Percentiles rank a stretch among this genome's conserved stretches.
Conservation (phyloP, 2,329 filamentous ascomycete genomes). For the Pseudogymnoascus sp. region DNA sequence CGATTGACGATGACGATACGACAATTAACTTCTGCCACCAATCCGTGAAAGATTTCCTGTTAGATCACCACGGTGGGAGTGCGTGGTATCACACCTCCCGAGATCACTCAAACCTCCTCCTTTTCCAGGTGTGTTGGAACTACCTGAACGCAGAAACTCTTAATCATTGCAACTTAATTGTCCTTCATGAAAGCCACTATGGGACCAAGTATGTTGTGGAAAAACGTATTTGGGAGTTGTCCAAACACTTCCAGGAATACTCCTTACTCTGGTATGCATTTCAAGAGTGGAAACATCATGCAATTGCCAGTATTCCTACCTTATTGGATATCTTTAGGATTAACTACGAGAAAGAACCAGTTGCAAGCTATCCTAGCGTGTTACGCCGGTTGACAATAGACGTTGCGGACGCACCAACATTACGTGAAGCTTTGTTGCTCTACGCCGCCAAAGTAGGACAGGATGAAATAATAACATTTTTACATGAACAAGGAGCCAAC, state of each 20-base stretch:
- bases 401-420: neutral
- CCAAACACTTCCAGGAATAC: neutral
- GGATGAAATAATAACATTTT: neutral
- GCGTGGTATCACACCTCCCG: neutral
- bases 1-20: rapidly evolving
- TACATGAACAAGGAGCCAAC: neutral
- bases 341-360: neutral
- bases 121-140: neutral
- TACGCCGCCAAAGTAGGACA: neutral
- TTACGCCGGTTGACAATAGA: neutral
- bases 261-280: neutral
- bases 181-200: no score
- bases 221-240: no score
- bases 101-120: neutral
- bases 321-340: neutral
- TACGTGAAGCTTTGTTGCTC: neutral
- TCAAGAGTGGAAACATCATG: neutral
- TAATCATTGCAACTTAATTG: no score
- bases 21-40: neutral
- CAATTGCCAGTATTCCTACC: neutral
- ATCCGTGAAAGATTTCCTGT: neutral
- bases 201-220: no score
- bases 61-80: neutral
- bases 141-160: neutral
- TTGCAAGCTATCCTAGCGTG: neutral